Evolutionary conservation across 2,329 filamentous ascomycete species (phyloP).

Genomic region (Pseudogymnoascus sp.): DNA sequence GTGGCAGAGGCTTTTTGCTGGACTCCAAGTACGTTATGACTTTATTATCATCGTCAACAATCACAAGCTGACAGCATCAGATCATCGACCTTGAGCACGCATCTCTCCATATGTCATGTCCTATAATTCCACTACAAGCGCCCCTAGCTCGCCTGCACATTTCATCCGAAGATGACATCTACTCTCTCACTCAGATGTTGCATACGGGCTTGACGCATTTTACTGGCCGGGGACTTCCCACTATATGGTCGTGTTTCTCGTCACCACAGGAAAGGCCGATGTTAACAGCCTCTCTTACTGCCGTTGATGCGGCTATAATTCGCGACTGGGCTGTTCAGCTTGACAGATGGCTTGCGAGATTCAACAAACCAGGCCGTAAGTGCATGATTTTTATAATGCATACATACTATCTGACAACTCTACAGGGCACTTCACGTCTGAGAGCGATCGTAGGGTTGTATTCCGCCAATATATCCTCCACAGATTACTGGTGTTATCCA

Average conservation of each 20-base stretch:
- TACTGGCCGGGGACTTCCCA: slow-evolving; percentile 33
- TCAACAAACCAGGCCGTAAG: slow-evolving; percentile 21
- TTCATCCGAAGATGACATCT: slow-evolving; percentile 33
- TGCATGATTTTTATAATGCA: background rate
- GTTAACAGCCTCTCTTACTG: slow-evolving; percentile 28
- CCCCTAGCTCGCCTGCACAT: slow-evolving; percentile 31
- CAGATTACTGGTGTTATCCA: slow-evolving; percentile 34
- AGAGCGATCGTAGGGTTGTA: slow-evolving; percentile 29
- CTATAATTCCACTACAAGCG: slow-evolving; percentile 33
- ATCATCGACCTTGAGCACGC: slow-evolving; percentile 38
- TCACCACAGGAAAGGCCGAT: slow-evolving; percentile 16
- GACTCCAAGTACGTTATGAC: slow-evolving; percentile 19
- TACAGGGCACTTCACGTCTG: slow-evolving; percentile 23
- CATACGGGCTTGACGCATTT: slow-evolving; percentile 35
- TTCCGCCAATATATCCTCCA: slow-evolving; percentile 36
- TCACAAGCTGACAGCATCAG: slow-evolving; percentile 17
- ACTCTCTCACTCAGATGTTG: slow-evolving; percentile 37
- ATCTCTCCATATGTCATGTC: slow-evolving; percentile 34
- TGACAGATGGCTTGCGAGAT: slow-evolving; percentile 35
- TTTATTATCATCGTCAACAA: background rate
- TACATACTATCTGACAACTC: background rate
- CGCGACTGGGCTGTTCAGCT: slow-evolving; percentile 35
- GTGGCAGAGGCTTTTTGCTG: slow-evolving; percentile 34
- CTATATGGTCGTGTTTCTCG: slow-evolving; percentile 36
- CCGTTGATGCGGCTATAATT: slow-evolving; percentile 33